phyloP scores from a whole-genome alignment of 225 moss, liverwort and hornwort species.

The Marchantia paleacea region DNA sequence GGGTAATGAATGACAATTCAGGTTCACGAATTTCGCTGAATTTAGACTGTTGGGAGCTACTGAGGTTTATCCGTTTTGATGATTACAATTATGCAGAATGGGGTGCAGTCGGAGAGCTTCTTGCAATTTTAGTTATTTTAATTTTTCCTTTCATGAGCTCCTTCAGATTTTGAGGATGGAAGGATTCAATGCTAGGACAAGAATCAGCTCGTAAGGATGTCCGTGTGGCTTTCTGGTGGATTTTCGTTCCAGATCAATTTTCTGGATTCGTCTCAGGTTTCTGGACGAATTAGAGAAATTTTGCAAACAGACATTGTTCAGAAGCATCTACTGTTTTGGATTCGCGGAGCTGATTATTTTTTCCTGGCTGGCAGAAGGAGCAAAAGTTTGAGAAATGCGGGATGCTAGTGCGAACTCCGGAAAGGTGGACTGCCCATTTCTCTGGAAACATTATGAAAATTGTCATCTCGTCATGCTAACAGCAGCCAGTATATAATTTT shows the following conservation, averaged over 20 bases:
- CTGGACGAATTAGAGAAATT: conserved; percentile 3
- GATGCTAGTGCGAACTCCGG: conserved; percentile 6
- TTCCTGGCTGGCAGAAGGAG: neutral
- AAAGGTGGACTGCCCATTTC: neutral
- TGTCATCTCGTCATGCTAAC: neutral
- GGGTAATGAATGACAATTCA: no score
- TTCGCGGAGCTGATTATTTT: neutral
- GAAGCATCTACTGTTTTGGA: neutral
- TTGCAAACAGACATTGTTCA: no score
- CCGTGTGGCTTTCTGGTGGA: neutral
- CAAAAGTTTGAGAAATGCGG: conserved; percentile 1
- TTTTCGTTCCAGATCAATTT: neutral
- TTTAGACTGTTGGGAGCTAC: neutral
- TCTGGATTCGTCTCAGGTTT: neutral
- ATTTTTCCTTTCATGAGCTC: neutral
- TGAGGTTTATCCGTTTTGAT: no score
- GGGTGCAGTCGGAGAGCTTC: no score
- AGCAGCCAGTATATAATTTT: neutral
- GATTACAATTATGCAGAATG: neutral
- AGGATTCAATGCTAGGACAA: neutral
- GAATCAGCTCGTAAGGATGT: neutral
- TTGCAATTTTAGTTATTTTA: neutral
- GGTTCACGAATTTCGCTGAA: neutral
- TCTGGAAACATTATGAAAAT: neutral
- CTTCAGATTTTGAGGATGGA: neutral